A percentile compares a stretch with the other conserved stretches of the same genome.
phyloP scores from a whole-genome alignment of 2,329 filamentous ascomycete species.

The Hirsutella minnesotensis region DNA sequence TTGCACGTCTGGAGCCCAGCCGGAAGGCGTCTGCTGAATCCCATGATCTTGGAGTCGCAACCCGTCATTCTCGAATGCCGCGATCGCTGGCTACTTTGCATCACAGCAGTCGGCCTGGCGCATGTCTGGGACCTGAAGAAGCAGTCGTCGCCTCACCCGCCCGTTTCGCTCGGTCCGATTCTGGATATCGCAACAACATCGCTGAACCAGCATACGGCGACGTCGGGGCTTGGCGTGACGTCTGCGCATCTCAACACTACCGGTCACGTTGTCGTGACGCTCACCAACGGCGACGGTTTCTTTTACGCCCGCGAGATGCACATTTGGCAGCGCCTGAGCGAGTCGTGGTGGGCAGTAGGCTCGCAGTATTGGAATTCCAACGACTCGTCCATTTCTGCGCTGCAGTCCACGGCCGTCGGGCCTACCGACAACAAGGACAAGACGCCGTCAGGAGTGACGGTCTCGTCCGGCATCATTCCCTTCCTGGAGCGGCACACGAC shows the following conservation, averaged over 20 bases:
- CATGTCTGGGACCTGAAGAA: constrained; percentile 89
- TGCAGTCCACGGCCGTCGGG: constrained; percentile 60
- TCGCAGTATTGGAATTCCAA: constrained; percentile 99
- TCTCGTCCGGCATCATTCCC: constrained; percentile 87
- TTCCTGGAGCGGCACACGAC: constrained; percentile 91
- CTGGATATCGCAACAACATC: constrained; percentile 76
- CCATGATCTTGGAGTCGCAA: constrained; percentile 80
- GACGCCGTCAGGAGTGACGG: constrained; percentile 36
- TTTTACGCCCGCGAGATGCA: constrained; percentile 78
- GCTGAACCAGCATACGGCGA: constrained; percentile 63
- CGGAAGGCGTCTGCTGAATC: constrained; percentile 73
- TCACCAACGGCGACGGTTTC: constrained; percentile 92
- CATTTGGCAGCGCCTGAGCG: constrained; percentile 89
- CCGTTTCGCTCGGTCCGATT: constrained; percentile 77
- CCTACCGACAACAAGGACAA: constrained; percentile 33
- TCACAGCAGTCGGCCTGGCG: constrained; percentile 78
- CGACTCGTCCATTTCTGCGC: constrained; percentile 73
- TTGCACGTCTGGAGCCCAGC: constrained; percentile 88
- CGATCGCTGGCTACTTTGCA: constrained; percentile 78
- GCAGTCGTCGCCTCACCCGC: constrained; percentile 75
- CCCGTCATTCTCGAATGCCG: constrained; percentile 88
- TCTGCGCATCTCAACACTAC: constrained; percentile 84
- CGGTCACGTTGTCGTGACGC: constrained; percentile 75
- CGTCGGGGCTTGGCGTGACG: constrained; percentile 71
- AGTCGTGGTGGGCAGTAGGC: constrained; percentile 95